Conservation (phyloP, 352 stramenopile genomes). For the Globisporangium cederbergense region DNA sequence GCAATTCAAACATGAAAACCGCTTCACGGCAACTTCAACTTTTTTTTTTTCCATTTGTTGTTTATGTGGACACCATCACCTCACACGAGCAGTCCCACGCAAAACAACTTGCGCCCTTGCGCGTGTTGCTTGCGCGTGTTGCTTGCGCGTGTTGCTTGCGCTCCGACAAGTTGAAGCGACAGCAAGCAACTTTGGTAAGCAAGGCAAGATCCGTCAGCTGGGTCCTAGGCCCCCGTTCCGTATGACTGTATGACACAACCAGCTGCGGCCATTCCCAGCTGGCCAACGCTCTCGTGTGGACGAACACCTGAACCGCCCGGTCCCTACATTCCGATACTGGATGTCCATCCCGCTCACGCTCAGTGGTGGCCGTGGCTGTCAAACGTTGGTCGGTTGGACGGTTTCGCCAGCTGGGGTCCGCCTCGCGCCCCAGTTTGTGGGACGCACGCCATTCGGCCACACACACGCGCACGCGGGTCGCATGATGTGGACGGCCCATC, state of each 20-base stretch:
- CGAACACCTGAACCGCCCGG: background rate
- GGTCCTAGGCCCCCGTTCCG: background rate
- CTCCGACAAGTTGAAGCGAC: background rate
- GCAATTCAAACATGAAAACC: background rate
- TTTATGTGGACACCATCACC: background rate
- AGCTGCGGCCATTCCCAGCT: background rate
- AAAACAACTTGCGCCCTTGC: background rate
- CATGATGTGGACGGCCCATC: background rate
- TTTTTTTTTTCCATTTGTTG: background rate
- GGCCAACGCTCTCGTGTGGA: background rate
- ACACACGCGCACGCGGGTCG: background rate
- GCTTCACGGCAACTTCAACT: conserved; percentile 1
- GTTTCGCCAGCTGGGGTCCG: background rate
- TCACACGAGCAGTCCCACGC: background rate
- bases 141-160: background rate
- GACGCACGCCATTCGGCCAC: background rate
- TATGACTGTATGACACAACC: background rate
- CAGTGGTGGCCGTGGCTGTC: background rate
- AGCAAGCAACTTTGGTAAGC: background rate
- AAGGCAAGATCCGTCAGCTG: background rate
- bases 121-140: background rate
- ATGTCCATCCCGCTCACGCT: background rate
- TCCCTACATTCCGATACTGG: background rate
- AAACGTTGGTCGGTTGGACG: background rate
- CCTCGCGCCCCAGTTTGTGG: conserved; percentile 1